Conservation (phyloP, 345 rosid species). For the Citrus unshiu region DNA sequence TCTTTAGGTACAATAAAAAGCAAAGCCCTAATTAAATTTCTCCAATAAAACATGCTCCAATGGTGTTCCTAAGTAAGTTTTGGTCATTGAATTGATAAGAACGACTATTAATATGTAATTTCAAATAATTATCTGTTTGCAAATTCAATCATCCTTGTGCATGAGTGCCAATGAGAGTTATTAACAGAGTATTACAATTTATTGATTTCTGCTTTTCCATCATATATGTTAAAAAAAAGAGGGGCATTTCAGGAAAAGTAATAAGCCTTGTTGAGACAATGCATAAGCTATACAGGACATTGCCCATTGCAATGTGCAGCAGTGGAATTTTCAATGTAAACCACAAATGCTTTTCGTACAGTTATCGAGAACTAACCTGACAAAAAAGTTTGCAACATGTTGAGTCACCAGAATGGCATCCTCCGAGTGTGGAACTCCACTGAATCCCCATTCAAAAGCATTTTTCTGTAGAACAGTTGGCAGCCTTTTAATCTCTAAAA, state of each 20-base stretch:
- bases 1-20: not conserved
- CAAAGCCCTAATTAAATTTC: not conserved
- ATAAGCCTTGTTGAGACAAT: not conserved
- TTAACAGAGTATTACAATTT: not conserved
- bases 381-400: constrained; percentile 66
- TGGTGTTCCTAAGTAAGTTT: not conserved
- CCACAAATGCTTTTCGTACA: not conserved
- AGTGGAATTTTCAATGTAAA: not conserved
- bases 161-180: not conserved
- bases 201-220: not conserved
- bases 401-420: constrained; percentile 93
- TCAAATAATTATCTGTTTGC: not conserved
- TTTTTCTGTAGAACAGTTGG: constrained; percentile 60
- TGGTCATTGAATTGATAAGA: not conserved
- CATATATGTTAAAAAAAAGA: not conserved
- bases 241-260: too few species aligned
- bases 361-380: constrained; percentile 52
- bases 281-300: not conserved
- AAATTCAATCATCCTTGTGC: too few species aligned
- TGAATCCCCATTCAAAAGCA: constrained; percentile 89
- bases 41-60: not conserved
- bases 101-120: not conserved
- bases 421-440: constrained; percentile 82
- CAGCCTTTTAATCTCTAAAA: not conserved
- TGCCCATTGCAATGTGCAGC: not conserved